phyloP scores from a whole-genome alignment of 805 yeast species.

The Candida arabinofermentans region DNA sequence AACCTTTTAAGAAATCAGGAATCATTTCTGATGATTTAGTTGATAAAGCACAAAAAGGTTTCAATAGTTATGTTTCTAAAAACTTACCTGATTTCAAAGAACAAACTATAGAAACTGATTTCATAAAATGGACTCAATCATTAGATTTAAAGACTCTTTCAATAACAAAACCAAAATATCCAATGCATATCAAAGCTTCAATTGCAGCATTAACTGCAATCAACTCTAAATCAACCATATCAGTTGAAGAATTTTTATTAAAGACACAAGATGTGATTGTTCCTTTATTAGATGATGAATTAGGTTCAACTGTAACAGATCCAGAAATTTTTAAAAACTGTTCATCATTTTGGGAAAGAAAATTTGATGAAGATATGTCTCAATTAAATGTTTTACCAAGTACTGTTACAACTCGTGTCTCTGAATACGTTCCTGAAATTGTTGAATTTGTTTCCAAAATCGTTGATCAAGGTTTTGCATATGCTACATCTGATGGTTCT shows the following conservation, averaged over 20 bases:
- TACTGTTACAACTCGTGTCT: constrained; percentile 84
- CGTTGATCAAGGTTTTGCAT: constrained; percentile 78
- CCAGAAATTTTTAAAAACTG: constrained; percentile 77
- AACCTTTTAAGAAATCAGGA: constrained; percentile 26
- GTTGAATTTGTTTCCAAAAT: constrained; percentile 72
- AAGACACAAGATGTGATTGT: constrained; percentile 72
- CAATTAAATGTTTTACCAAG: constrained; percentile 82
- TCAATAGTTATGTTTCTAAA: constrained; percentile 44
- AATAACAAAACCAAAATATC: constrained; percentile 69
- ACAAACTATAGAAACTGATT: constrained; percentile 30
- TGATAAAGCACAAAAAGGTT: constrained; percentile 38
- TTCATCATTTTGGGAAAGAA: constrained; percentile 86
- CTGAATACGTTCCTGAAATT: constrained; percentile 94
- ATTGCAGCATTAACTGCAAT: constrained; percentile 47
- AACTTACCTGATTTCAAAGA: constrained; percentile 46
- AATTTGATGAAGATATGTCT: constrained; percentile 82
- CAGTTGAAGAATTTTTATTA: constrained; percentile 39
- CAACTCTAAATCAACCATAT: constrained; percentile 12
- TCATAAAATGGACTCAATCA: constrained; percentile 46
- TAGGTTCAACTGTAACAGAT: constrained; percentile 76
- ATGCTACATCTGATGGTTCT: constrained; percentile 79
- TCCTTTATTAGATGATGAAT: constrained; percentile 63
- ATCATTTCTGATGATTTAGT: constrained; percentile 35
- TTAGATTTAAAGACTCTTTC: constrained; percentile 51
- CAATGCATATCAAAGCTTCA: constrained; percentile 75